Evolutionary conservation across 345 rosid species (phyloP).

Genomic region (Populus nigra): DNA sequence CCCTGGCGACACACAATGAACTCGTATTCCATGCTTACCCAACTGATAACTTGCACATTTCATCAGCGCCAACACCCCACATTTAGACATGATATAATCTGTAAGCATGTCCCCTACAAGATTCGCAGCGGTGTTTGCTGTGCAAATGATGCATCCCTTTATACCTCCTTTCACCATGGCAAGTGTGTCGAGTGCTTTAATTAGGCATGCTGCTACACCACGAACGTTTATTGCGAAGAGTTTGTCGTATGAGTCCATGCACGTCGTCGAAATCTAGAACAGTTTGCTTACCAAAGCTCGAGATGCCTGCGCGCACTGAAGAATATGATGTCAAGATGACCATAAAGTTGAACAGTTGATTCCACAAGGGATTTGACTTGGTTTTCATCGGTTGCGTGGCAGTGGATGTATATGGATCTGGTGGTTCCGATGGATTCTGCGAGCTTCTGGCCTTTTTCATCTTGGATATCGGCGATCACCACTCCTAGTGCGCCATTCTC

Average conservation of each 20-base stretch:
- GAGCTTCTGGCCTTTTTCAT: slow-evolving; percentile 19
- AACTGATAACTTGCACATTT: slow-evolving; percentile 40
- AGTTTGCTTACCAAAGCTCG: slow-evolving; percentile 15
- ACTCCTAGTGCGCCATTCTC: slow-evolving; percentile 26
- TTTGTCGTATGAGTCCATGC: slow-evolving; percentile 6
- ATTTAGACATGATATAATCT: slow-evolving; percentile 40
- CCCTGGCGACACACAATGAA: slow-evolving; percentile 41
- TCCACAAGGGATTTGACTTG: slow-evolving; percentile 36
- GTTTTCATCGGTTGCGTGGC: slow-evolving; percentile 34
- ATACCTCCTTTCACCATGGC: slow-evolving; percentile 35
- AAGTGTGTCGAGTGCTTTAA: slow-evolving; percentile 27
- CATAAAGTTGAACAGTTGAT: slow-evolving; percentile 15
- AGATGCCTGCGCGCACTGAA: slow-evolving; percentile 45
- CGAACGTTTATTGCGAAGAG: slow-evolving; percentile 31
- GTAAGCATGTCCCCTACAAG: not conserved
- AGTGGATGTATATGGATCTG: slow-evolving; percentile 22
- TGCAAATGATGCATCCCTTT: slow-evolving; percentile 45
- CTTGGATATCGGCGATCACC: slow-evolving; percentile 39
- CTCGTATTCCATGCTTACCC: slow-evolving; percentile 45
- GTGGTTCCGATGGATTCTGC: slow-evolving; percentile 27
- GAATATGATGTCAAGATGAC: slow-evolving; percentile 31
- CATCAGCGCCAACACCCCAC: slow-evolving; percentile 40
- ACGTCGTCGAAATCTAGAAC: slow-evolving; percentile 23
- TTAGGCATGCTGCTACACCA: slow-evolving; percentile 30
- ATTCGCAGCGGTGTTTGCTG: slow-evolving; percentile 26